Conservation (phyloP, 352 stramenopile genomes). For the Phytophthora litchii region DNA sequence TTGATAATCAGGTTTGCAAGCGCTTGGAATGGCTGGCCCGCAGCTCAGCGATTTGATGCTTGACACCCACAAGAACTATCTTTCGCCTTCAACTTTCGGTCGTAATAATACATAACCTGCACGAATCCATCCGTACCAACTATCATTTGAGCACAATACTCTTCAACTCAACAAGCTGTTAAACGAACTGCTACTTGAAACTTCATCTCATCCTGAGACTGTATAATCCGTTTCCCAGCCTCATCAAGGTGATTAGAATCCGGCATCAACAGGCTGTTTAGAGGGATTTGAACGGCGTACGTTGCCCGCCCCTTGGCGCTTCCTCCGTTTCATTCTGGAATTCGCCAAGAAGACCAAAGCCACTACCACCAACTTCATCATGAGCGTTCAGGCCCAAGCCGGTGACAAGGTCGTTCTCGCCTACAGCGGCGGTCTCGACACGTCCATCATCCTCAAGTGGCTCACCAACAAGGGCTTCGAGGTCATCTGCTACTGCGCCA, state of each 20-base stretch:
- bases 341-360: conserved; percentile 39
- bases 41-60: conserved; percentile 26
- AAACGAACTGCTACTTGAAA: neutral
- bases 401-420: conserved; percentile 95
- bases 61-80: conserved; percentile 25
- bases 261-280: conserved; percentile 38
- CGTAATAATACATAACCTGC: neutral
- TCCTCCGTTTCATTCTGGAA: conserved; percentile 46
- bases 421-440: conserved; percentile 98
- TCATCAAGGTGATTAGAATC: conserved; percentile 35
- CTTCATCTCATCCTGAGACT: neutral
- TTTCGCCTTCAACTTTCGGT: conserved; percentile 3
- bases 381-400: conserved; percentile 74
- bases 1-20: conserved; percentile 14
- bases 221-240: conserved; percentile 20
- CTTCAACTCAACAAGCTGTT: neutral
- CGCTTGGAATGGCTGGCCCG: conserved; percentile 22
- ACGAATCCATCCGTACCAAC: neutral
- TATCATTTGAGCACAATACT: neutral
- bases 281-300: conserved; percentile 18
- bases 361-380: conserved; percentile 31
- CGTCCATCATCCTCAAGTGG: conserved; percentile 99
- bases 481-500: conserved; percentile 99
- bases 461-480: conserved; percentile 98
- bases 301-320: conserved; percentile 23